Evolutionary conservation across 2,329 filamentous ascomycete species (phyloP), one percentile per base, ranked within the genome.

Genomic region (Aspergillus flavus): DNA sequence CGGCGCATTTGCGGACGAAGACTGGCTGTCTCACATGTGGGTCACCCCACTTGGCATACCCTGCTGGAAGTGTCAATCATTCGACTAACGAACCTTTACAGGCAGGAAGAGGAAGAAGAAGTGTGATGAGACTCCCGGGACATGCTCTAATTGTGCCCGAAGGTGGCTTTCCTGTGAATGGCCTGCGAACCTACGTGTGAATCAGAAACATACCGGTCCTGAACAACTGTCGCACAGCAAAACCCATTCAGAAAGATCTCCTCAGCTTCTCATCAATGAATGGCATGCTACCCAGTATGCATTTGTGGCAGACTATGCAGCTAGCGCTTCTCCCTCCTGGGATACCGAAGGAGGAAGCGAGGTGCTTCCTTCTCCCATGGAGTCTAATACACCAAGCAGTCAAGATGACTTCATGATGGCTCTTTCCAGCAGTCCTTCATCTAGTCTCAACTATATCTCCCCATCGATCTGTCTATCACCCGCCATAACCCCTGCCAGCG

Each of bases 21-120:
- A 71, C 68, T 9, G 72, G 72, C 14, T 73, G 72, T 58, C 57
- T 73, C 32, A 70, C 71, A 11, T 73, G 72, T 71, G 45, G 57
- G 66, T 58, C n/a, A 43, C 28, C 19, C 30, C 34, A 45, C 14
- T 36, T 16, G 39, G 11, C 45, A n/a, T 12, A 23, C 16, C 4
- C 57, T 9, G 21, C 21, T 46, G n/a, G 21, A 21, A 23, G 39
- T 57, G 21, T 19, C 19, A 6, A 16, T 3, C 12, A 2, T 34
- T 56, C 26, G 21, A 11, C 57, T 61, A 36, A 59, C 48, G 28
- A 28, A 26, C 39, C 5, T 19, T 41, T 6, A 30, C 26, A 72
- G 69, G 71, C 36, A 65, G 69, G 6, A 62, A 57, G 19, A 58
- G 70, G 21, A 73, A 71, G 61, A 72, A 72, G 61, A 72, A 73